Percentiles rank a stretch among this genome's conserved stretches.
Conservation (phyloP, 768 basidiomycete species). For the Suillus decipiens region DNA sequence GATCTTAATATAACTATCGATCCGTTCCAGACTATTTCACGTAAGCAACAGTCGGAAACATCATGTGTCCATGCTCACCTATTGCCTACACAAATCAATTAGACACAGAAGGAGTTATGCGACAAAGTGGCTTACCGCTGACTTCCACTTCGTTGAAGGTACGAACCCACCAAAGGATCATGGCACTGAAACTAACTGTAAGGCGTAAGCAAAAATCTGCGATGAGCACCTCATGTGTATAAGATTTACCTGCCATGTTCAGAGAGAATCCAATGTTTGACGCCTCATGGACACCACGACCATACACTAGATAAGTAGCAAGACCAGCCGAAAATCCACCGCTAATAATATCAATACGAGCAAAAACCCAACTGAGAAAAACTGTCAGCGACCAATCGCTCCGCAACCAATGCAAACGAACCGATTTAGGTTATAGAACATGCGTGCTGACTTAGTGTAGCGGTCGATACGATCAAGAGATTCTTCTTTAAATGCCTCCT, state of each 20-base stretch:
- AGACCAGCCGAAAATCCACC: constrained; percentile 52
- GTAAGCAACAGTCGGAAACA: background rate
- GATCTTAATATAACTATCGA: constrained; percentile 56
- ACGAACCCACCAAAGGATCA: constrained; percentile 56
- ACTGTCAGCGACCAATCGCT: background rate
- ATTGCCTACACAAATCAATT: constrained; percentile 13
- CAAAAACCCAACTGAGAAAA: constrained; percentile 43
- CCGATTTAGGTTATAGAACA: constrained; percentile 53
- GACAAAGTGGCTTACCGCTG: constrained; percentile 31
- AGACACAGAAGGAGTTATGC: background rate
- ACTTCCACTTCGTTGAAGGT: constrained; percentile 48
- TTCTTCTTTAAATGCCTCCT: constrained; percentile 43
- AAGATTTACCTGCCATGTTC: constrained; percentile 41
- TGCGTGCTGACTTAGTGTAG: constrained; percentile 43
- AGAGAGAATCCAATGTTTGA: constrained; percentile 42
- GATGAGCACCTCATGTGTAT: background rate
- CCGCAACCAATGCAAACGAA: constrained; percentile 9
- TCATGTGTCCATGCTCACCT: constrained; percentile 6
- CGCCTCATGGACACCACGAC: constrained; percentile 39
- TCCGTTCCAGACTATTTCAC: constrained; percentile 44
- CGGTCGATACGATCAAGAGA: constrained; percentile 48
- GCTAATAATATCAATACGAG: constrained; percentile 57
- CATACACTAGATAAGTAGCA: constrained; percentile 54
- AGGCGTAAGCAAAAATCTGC: background rate
- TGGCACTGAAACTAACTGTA: constrained; percentile 52